Percentiles rank a stretch among this genome's conserved stretches.
phyloP scores from a whole-genome alignment of 2,329 filamentous ascomycete genomes.

The Orbilia javanica region DNA sequence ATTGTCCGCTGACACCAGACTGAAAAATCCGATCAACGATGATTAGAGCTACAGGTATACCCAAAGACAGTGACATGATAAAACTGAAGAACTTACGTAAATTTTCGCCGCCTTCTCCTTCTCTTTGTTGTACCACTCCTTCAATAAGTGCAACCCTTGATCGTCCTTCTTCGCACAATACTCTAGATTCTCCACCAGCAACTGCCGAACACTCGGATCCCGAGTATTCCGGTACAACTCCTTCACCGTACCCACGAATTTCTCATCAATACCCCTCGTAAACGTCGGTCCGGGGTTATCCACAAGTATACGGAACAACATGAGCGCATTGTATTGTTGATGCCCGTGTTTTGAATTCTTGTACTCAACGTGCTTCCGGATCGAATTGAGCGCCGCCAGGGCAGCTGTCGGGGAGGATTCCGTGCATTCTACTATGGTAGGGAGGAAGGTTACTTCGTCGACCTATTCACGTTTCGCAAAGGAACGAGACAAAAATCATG shows the following conservation, averaged over 20 bases:
- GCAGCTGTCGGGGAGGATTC: conserved; percentile 91
- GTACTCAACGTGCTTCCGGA: conserved; percentile 84
- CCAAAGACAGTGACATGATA: conserved; percentile 59
- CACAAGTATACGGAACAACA: conserved; percentile 90
- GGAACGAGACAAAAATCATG: no score
- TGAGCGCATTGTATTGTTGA: conserved; percentile 94
- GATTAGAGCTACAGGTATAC: conserved; percentile 5
- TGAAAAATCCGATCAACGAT: background rate
- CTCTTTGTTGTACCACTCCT: conserved; percentile 61
- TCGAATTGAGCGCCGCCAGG: conserved; percentile 80
- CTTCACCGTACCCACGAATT: conserved; percentile 82
- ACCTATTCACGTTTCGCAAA: conserved; percentile 65
- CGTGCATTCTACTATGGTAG: conserved; percentile 91
- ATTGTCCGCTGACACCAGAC: conserved; percentile 25
- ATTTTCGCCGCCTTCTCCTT: conserved; percentile 54
- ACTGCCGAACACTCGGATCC: conserved; percentile 83
- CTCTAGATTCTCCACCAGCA: conserved; percentile 87
- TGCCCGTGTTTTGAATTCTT: conserved; percentile 73
- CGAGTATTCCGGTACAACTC: conserved; percentile 77
- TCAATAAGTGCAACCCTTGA: conserved; percentile 72
- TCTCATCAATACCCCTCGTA: conserved; percentile 87
- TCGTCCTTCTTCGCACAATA: conserved; percentile 75
- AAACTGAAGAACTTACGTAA: conserved; percentile 32
- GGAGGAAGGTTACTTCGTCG: conserved; percentile 91
- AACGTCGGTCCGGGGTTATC: conserved; percentile 93